A percentile compares a stretch with the other conserved stretches of the same genome.
Conservation (phyloP, 1,284 basidiomycete genomes). For the Leccinum pachyderme region DNA sequence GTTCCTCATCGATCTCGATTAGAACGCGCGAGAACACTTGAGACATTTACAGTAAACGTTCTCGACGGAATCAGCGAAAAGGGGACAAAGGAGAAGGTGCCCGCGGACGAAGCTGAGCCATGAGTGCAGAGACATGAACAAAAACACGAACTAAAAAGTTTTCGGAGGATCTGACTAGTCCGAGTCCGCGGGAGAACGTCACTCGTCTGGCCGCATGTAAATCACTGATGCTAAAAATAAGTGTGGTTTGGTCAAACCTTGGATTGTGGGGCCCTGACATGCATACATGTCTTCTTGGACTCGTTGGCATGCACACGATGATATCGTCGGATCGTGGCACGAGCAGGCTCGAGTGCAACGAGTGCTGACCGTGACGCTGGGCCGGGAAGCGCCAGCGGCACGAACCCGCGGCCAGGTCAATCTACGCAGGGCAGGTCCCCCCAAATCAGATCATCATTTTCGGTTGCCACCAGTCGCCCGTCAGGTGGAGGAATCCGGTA, state of each 20-base stretch:
- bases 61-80: neutral
- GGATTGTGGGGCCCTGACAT: neutral
- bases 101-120: neutral
- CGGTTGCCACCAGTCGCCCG: constrained; percentile 14
- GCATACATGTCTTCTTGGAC: neutral
- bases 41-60: neutral
- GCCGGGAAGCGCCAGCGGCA: constrained; percentile 12
- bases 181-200: constrained; percentile 3
- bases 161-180: neutral
- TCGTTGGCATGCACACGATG: neutral
- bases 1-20: neutral
- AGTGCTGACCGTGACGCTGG: neutral
- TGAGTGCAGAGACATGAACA: too few species aligned
- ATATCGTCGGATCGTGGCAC: neutral
- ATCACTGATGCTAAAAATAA: constrained; percentile 12
- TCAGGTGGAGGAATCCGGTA: constrained; percentile 10
- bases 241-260: neutral
- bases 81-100: neutral
- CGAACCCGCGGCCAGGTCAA: constrained; percentile 1
- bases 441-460: constrained; percentile 27
- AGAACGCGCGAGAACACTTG: neutral
- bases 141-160: neutral
- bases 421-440: constrained; percentile 19
- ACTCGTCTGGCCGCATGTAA: neutral
- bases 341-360: neutral